A percentile compares a stretch with the other conserved stretches of the same genome.
Conservation (phyloP, 2,329 filamentous ascomycete genomes). For the Aspergillus fumigatus region DNA sequence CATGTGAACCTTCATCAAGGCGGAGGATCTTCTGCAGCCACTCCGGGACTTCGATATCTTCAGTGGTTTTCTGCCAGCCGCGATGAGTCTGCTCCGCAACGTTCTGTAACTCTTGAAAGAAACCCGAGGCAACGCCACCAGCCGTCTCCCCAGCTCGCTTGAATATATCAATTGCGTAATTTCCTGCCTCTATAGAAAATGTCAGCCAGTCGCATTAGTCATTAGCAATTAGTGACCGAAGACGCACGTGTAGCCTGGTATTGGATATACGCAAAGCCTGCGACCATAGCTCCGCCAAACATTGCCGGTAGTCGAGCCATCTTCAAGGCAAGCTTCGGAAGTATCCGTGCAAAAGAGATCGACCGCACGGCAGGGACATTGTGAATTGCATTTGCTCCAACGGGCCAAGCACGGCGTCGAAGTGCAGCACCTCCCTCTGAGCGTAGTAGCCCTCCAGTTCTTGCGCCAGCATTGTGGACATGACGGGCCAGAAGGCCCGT, state of each 20-base stretch:
- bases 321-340: constrained; percentile 89
- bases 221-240: neutral
- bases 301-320: constrained; percentile 83
- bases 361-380: constrained; percentile 64
- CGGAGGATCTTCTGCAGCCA: constrained; percentile 75
- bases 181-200: constrained; percentile 59
- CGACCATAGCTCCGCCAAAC: constrained; percentile 83
- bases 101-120: constrained; percentile 68
- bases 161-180: constrained; percentile 71
- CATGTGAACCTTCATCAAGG: constrained; percentile 57
- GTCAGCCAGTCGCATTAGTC: constrained; percentile 5
- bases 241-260: constrained; percentile 85
- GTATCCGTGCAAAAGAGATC: constrained; percentile 61
- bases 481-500: constrained; percentile 58
- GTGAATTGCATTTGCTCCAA: constrained; percentile 73
- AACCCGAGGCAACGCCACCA: constrained; percentile 59
- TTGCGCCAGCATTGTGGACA: constrained; percentile 57
- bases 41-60: constrained; percentile 64
- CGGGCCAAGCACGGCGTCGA: constrained; percentile 68
- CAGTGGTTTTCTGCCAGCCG: constrained; percentile 81
- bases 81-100: constrained; percentile 73
- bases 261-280: constrained; percentile 85
- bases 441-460: constrained; percentile 65
- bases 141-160: constrained; percentile 69
- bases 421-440: constrained; percentile 59